Evolutionary conservation across 768 basidiomycete genomes (phyloP).

Genomic region (Boletus barrowsii): DNA sequence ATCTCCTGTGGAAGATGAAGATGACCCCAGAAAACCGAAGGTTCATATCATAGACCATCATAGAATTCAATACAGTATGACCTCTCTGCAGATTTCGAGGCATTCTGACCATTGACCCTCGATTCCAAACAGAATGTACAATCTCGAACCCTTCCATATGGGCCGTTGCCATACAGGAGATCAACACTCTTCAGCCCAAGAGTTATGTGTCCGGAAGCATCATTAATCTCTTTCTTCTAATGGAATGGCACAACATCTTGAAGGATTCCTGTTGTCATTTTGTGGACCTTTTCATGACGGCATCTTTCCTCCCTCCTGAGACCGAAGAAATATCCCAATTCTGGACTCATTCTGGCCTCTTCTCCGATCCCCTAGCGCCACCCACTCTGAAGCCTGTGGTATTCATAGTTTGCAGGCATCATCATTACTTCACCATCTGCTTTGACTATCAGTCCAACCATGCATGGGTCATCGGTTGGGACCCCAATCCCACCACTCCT

Average conservation of each 20-base stretch:
- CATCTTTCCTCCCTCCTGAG: not conserved
- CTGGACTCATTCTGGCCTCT: not conserved
- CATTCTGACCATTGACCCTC: no score
- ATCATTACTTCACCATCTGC: slow-evolving; percentile 8
- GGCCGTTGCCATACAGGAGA: not conserved
- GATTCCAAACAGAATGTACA: not conserved
- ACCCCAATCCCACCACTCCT: not conserved
- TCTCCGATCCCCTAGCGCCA: not conserved
- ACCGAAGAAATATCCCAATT: not conserved
- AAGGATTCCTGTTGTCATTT: not conserved
- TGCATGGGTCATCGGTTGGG: slow-evolving; percentile 1
- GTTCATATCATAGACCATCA: not conserved
- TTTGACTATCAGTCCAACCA: slow-evolving; percentile 3
- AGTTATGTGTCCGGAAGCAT: slow-evolving; percentile 3
- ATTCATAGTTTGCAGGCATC: slow-evolving; percentile 1
- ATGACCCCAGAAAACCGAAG: no score
- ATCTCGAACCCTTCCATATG: slow-evolving; percentile 8
- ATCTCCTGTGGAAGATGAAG: no score
- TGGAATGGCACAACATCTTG: not conserved
- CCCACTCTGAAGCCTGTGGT: not conserved
- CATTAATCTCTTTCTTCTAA: slow-evolving; percentile 2
- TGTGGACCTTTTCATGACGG: not conserved
- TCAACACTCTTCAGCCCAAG: slow-evolving; percentile 1
- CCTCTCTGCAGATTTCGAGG: no score
- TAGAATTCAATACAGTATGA: not conserved